phyloP scores from a whole-genome alignment of 176 grass and related monocot genomes.

The Oryza longistaminata region DNA sequence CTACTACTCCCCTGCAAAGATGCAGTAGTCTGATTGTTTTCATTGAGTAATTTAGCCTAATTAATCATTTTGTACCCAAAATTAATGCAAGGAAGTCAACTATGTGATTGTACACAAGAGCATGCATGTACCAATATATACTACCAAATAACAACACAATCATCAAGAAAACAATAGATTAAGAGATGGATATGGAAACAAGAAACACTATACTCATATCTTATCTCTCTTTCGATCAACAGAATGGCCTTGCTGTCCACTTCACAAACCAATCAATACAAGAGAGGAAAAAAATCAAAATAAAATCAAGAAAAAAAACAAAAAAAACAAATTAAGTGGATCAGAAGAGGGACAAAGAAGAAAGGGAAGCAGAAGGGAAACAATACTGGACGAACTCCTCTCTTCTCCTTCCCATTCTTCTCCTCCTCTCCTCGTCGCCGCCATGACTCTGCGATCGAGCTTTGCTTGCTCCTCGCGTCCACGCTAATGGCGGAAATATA shows the following conservation, averaged over 20 bases:
- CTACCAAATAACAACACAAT: not conserved
- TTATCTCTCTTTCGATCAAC: constrained; percentile 63
- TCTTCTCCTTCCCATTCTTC: constrained; percentile 62
- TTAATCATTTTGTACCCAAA: not conserved
- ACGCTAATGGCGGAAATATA: not conserved
- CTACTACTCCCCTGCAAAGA: not conserved
- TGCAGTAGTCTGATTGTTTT: not conserved
- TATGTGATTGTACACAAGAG: not conserved
- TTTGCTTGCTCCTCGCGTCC: not conserved
- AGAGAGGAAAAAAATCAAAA: not conserved
- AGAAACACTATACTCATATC: constrained; percentile 48
- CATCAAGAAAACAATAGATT: not conserved
- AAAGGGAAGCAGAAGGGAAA: constrained; percentile 69
- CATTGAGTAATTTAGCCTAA: not conserved
- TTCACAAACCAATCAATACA: constrained; percentile 46
- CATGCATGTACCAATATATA: not conserved
- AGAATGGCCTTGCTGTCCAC: constrained; percentile 45
- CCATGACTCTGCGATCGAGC: not conserved
- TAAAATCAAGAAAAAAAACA: not conserved
- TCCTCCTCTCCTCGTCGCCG: constrained; percentile 42
- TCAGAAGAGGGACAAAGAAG: constrained; percentile 40
- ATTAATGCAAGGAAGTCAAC: not conserved
- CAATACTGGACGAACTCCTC: constrained; percentile 32
- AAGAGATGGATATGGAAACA: not conserved
- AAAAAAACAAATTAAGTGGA: not conserved